These are phyloP conservation scores for Didymella sp. DNA, from an alignment of 2,329 filamentous ascomycete species.

Conservation along the genomic window DNA sequence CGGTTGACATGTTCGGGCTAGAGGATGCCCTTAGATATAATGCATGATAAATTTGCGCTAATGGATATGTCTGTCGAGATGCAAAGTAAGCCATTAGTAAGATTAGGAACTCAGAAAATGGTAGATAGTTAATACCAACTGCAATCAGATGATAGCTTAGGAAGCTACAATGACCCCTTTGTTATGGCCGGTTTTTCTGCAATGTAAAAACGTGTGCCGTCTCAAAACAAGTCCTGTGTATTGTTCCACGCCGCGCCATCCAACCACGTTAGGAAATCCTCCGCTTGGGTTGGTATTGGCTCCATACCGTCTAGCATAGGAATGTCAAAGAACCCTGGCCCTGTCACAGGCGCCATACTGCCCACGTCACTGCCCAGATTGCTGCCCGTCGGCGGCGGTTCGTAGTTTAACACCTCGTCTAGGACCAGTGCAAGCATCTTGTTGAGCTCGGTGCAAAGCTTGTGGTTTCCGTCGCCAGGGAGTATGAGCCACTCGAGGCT, in stretches of 20 bases:
- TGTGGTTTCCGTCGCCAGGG: constrained; percentile 46
- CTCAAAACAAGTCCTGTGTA: constrained; percentile 29
- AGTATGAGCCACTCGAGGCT: constrained; percentile 46
- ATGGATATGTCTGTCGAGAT: no score
- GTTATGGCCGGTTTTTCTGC: no score
- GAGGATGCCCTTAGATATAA: not conserved
- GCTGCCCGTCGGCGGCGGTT: constrained; percentile 32
- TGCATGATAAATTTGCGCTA: not conserved
- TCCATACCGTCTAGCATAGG: constrained; percentile 47
- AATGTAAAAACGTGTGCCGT: no score
- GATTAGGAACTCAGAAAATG: no score
- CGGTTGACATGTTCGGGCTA: not conserved
- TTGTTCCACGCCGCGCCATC: constrained; percentile 49
- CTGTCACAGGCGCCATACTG: constrained; percentile 21
- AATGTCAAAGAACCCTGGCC: constrained; percentile 44
- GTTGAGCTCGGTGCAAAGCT: constrained; percentile 46
- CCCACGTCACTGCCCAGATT: constrained; percentile 22
- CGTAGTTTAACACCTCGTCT: constrained; percentile 48
- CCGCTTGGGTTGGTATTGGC: constrained; percentile 46
- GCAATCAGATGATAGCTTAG: no score
- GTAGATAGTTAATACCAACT: no score
- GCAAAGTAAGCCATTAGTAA: no score
- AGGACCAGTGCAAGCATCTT: constrained; percentile 47
- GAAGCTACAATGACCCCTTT: no score
- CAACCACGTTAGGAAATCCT: constrained; percentile 47